phyloP scores from a whole-genome alignment of 306 rosid genomes.

The Hippophae tibetana region DNA sequence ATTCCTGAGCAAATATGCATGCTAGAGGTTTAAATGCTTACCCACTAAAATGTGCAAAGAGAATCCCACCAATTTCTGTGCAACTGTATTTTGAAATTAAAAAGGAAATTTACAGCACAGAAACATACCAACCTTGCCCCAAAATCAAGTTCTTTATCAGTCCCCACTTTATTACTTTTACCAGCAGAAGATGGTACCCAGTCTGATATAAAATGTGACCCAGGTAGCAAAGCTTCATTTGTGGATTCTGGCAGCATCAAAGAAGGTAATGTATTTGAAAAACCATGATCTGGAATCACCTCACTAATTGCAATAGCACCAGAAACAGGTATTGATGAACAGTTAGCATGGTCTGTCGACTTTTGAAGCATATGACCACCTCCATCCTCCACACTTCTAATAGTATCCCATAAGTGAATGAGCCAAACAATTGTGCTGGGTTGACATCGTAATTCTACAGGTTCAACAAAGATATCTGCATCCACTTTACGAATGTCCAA shows the following conservation, averaged over 20 bases:
- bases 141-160: constrained; percentile 68
- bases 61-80: neutral
- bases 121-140: constrained; percentile 68
- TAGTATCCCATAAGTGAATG: constrained; percentile 49
- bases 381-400: constrained; percentile 37
- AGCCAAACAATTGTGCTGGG: constrained; percentile 71
- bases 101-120: constrained; percentile 13
- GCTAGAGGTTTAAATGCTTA: neutral
- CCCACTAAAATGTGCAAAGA: neutral
- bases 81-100: constrained; percentile 7
- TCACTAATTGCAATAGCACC: constrained; percentile 22
- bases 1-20: neutral
- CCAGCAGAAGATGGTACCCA: constrained; percentile 61
- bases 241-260: constrained; percentile 29
- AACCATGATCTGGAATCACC: constrained; percentile 26
- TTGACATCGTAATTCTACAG: constrained; percentile 61
- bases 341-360: constrained; percentile 28
- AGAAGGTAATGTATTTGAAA: constrained; percentile 25
- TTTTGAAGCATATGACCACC: constrained; percentile 23
- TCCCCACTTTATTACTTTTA: constrained; percentile 26
- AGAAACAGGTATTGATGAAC: constrained; percentile 31
- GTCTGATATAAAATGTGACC: constrained; percentile 62
- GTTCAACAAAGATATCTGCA: constrained; percentile 68
- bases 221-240: constrained; percentile 44
- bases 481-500: constrained; percentile 76